These are phyloP conservation scores for Rusavskia elegans DNA, from an alignment of 495 filamentous ascomycete genomes.

Conservation along the genomic window DNA sequence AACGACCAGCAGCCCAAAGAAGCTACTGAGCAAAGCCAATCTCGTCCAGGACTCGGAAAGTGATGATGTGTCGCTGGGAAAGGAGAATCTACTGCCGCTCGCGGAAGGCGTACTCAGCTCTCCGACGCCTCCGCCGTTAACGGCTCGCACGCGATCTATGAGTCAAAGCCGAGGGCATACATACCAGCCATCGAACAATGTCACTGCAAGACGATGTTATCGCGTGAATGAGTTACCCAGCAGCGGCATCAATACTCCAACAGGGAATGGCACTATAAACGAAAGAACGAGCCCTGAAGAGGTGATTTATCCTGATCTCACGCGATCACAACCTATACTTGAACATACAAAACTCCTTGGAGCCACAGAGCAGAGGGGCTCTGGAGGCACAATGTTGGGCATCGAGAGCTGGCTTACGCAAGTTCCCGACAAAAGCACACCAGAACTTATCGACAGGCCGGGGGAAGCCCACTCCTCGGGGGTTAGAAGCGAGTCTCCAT, in stretches of 20 bases:
- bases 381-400: neutral
- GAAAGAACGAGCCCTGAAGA: neutral
- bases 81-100: neutral
- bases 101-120: no score
- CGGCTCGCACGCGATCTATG: no score
- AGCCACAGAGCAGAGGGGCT: no score
- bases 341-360: neutral
- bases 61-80: neutral
- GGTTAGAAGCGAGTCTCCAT: no score
- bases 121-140: no score
- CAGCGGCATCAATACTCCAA: neutral
- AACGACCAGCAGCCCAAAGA: slow-evolving; percentile 3
- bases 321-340: neutral
- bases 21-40: neutral
- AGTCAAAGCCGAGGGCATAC: no score
- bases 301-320: neutral
- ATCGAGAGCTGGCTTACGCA: neutral
- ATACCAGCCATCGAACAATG: no score
- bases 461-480: no score
- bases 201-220: no score
- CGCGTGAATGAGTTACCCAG: neutral
- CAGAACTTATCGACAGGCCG: neutral
- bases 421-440: neutral
- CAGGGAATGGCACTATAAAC: neutral
- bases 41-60: neutral